phyloP scores from a whole-genome alignment of 768 basidiomycete species.

The Hemileccinum impolitum region DNA sequence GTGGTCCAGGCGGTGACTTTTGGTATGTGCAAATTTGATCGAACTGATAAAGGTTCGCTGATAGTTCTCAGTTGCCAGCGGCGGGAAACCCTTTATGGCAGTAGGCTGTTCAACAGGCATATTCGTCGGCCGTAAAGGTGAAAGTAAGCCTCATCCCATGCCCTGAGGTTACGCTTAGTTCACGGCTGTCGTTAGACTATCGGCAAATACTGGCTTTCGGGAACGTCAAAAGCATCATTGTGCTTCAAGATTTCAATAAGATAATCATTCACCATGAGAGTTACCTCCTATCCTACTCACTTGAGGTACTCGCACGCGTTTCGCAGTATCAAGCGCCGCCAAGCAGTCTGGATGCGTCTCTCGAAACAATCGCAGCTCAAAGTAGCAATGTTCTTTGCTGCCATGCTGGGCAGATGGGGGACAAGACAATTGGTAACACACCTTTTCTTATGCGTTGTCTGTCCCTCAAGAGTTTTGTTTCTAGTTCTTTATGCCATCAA shows the following conservation, averaged over 20 bases:
- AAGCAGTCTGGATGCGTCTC: slow-evolving; percentile 49
- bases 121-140: slow-evolving; percentile 56
- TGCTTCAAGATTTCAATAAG: slow-evolving; percentile 60
- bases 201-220: slow-evolving; percentile 50
- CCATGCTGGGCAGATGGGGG: slow-evolving; percentile 49
- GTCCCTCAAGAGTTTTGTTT: slow-evolving; percentile 6
- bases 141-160: slow-evolving; percentile 40
- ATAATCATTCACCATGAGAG: slow-evolving; percentile 63
- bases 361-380: slow-evolving; percentile 58
- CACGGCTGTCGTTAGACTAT: slow-evolving; percentile 43
- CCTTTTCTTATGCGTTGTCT: not conserved
- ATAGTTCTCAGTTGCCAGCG: slow-evolving; percentile 38
- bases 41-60: not conserved
- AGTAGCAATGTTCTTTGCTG: slow-evolving; percentile 60
- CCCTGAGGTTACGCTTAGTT: not conserved
- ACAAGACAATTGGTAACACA: slow-evolving; percentile 53
- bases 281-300: slow-evolving; percentile 60
- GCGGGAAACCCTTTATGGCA: slow-evolving; percentile 55
- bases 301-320: slow-evolving; percentile 65
- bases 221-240: slow-evolving; percentile 52
- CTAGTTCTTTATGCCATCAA: slow-evolving; percentile 67
- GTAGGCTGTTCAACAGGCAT: slow-evolving; percentile 68
- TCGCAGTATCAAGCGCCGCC: slow-evolving; percentile 46
- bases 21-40: slow-evolving; percentile 38
- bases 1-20: slow-evolving; percentile 61